phyloP scores from a whole-genome alignment of 2,329 filamentous ascomycete genomes.

The Sporothrix mexicana region DNA sequence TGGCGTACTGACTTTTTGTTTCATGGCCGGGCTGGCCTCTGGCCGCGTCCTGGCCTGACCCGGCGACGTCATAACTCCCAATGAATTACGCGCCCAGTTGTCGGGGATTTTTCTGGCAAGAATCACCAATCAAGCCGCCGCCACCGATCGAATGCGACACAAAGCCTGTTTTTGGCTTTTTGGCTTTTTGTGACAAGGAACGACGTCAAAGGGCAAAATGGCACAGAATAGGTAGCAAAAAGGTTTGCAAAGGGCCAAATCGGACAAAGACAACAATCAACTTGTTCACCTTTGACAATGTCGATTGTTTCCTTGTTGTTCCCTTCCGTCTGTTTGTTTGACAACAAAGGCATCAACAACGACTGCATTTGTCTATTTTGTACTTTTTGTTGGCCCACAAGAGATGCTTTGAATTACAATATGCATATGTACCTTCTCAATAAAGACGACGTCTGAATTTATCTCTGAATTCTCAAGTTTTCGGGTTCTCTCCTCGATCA shows the following conservation, averaged over 20 bases:
- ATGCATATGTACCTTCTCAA: neutral
- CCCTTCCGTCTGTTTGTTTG: neutral
- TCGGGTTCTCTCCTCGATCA: neutral
- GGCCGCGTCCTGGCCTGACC: neutral
- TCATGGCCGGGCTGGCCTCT: neutral
- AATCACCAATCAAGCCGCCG: slow-evolving; percentile 21
- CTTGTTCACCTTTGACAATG: slow-evolving; percentile 10
- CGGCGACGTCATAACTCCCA: slow-evolving; percentile 19
- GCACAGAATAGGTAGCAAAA: neutral
- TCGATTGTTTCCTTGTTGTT: slow-evolving; percentile 1
- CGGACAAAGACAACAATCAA: slow-evolving; percentile 12
- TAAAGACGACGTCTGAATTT: neutral
- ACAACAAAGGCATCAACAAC: neutral
- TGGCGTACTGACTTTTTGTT: neutral
- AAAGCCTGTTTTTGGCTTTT: slow-evolving; percentile 26
- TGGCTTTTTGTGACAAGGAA: neutral
- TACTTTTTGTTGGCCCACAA: neutral
- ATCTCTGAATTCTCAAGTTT: neutral
- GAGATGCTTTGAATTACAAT: neutral
- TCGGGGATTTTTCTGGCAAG: neutral
- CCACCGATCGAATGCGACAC: neutral
- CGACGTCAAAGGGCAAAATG: slow-evolving; percentile 15
- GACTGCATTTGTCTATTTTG: slow-evolving; percentile 5
- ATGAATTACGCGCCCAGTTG: slow-evolving; percentile 27
- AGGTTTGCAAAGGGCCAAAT: too few relatives aligned